Percentiles rank a stretch among this genome's conserved stretches.
These are phyloP conservation scores for Cladobotryum protrusum DNA, from an alignment of 2,329 filamentous ascomycete genomes.

Conservation along the genomic window DNA sequence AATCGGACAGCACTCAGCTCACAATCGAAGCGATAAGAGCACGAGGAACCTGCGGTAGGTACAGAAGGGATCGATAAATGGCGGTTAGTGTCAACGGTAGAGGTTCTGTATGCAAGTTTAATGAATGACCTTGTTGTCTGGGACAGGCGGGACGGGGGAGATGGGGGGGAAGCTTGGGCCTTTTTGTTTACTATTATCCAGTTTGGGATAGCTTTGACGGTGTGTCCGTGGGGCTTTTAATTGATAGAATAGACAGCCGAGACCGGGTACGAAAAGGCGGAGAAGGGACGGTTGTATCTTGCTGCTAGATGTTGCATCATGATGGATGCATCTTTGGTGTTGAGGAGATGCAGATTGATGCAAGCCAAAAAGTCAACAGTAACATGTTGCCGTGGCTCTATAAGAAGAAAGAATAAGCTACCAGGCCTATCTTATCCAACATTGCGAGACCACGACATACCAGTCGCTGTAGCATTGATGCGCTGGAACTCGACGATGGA, in stretches of 20 bases:
- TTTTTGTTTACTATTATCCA: conserved; percentile 37
- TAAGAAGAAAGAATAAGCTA: too few relatives aligned
- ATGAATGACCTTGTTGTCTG: conserved; percentile 17
- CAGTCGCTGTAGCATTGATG: background rate
- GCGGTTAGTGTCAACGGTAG: background rate
- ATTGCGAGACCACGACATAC: background rate
- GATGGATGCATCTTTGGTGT: background rate
- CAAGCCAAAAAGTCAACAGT: background rate
- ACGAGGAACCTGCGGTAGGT: background rate
- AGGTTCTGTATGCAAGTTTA: conserved; percentile 7
- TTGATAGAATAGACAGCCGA: background rate
- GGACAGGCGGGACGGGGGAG: conserved; percentile 27
- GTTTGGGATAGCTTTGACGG: conserved; percentile 26
- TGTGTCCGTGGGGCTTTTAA: background rate
- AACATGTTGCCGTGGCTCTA: background rate
- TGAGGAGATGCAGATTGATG: background rate
- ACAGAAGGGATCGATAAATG: background rate
- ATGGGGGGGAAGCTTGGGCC: conserved; percentile 28
- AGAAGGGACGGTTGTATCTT: background rate
- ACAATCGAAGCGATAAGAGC: conserved; percentile 1
- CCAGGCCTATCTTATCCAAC: background rate
- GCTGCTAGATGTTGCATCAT: background rate
- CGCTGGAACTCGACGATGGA: conserved; percentile 4
- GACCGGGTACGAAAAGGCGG: background rate
- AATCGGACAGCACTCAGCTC: background rate